Evolutionary conservation across 2,329 filamentous ascomycete genomes (phyloP).

Genomic region (Nemania sp.): DNA sequence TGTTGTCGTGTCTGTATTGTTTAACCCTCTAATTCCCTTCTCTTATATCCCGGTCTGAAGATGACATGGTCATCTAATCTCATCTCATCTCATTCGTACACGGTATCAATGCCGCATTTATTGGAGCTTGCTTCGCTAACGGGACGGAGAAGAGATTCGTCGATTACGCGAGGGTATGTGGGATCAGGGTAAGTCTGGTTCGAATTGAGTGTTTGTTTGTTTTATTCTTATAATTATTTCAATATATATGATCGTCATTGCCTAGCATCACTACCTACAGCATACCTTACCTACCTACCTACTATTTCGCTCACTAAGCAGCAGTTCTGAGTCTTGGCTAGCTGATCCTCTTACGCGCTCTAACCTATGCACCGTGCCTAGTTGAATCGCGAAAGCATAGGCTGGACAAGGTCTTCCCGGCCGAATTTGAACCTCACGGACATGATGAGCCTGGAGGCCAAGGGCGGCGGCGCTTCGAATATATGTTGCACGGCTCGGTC

Average conservation of each 20-base stretch:
- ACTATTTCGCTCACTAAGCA: no score
- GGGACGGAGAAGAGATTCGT: slow-evolving; percentile 44
- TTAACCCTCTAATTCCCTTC: no score
- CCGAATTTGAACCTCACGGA: slow-evolving; percentile 34
- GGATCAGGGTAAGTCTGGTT: slow-evolving; percentile 14
- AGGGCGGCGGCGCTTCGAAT: slow-evolving; percentile 36
- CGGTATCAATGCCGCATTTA: neutral
- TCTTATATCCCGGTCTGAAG: no score
- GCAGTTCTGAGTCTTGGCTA: no score
- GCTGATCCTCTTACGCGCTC: neutral
- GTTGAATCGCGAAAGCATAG: slow-evolving; percentile 48
- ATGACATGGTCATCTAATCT: no score
- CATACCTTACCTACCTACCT: no score
- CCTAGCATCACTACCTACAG: no score
- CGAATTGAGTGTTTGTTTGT: neutral
- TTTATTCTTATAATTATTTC: neutral
- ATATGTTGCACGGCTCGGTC: slow-evolving; percentile 41
- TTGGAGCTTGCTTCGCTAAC: neutral
- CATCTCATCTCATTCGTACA: no score
- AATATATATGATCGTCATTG: no score
- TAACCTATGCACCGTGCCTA: neutral
- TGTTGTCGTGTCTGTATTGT: no score
- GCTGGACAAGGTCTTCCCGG: slow-evolving; percentile 50
- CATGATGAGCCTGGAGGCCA: slow-evolving; percentile 1
- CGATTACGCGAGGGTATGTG: slow-evolving; percentile 46